Base-by-base conservation (phyloP, 192 early-diverging fungal species). In the Linnemannia hyalina region DNA sequence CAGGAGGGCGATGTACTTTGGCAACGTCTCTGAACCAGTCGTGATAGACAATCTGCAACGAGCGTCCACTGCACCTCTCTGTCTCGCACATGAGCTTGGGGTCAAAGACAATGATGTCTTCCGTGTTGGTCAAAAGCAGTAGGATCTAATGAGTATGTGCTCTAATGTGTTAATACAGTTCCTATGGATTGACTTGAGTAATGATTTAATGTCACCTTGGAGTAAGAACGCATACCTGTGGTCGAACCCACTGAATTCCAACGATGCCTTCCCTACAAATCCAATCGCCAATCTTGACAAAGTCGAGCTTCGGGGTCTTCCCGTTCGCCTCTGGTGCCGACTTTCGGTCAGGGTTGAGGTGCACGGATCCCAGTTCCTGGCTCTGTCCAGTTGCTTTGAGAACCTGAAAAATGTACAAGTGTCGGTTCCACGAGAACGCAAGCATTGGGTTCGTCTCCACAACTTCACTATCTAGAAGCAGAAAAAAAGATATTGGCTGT, bases 81-180 rank as follows among this genome's bases (percentile, higher is more conserved):
- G 90, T 92, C 65, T 90, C 88, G 8, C 68, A 77, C 90, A 93
- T 90, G 40, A 74, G 71, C 63, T 89, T 91, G 1, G 91, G 91
- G 78, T 93, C 91, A 75, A 93, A 93, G 3, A 93, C 85, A 26
- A 93, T 83, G 73, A 93, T 89, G 15, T 91, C 90, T 76, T 93
- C 92, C 1, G 89, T 93, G 60, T 88, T 88, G 16, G 91, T 92
- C 47, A 93, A 81, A 3, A 93, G 80, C n/a, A 92, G 77, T 16
- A 93, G 77, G 40, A 93, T 90, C 92, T 93, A 82, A 1, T 52
- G 13, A 60, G 42, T 6, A 46, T 52, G 26, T 44, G 80, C 4
- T 13, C 38, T 26, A 49, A 6, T 4, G 11, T 32, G 60, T 65
- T 35, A 65, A 8, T 57, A 57, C n/a, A 65, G 29, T 4, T 6